phyloP scores from a whole-genome alignment of 179 eudicot genomes.

The Corrigiola litoralis region DNA sequence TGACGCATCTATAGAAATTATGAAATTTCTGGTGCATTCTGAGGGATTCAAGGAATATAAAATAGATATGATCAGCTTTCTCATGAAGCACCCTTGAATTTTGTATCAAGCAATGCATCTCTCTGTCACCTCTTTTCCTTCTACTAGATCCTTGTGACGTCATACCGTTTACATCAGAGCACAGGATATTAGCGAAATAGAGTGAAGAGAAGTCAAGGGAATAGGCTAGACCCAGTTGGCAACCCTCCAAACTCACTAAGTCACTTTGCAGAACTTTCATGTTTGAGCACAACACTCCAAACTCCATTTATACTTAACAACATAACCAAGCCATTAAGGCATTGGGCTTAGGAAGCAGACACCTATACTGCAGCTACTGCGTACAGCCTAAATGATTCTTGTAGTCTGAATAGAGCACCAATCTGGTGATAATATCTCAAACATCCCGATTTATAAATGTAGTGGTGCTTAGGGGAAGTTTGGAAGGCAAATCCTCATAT shows the following conservation, averaged over 20 bases:
- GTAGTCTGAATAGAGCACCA: too few species aligned
- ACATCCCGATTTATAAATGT: background rate
- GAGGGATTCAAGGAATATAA: background rate
- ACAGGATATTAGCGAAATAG: background rate
- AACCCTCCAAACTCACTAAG: background rate
- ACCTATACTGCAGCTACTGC: too few species aligned
- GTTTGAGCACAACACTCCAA: background rate
- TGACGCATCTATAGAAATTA: background rate
- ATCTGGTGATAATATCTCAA: background rate
- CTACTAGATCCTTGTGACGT: background rate
- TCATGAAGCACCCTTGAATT: background rate
- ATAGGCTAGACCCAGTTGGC: background rate
- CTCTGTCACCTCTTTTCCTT: too few species aligned
- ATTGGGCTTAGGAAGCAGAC: too few species aligned
- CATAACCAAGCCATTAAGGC: too few species aligned
- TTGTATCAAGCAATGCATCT: background rate
- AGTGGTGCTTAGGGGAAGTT: background rate
- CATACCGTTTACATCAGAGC: background rate
- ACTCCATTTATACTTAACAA: too few species aligned
- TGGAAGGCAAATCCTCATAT: background rate
- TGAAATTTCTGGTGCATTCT: background rate
- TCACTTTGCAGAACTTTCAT: background rate
- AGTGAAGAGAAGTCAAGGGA: background rate
- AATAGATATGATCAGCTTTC: background rate
- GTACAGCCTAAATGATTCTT: too few species aligned